Evolutionary conservation across 2,329 filamentous ascomycete species (phyloP).

Genomic region (Lecanicillium sp.): DNA sequence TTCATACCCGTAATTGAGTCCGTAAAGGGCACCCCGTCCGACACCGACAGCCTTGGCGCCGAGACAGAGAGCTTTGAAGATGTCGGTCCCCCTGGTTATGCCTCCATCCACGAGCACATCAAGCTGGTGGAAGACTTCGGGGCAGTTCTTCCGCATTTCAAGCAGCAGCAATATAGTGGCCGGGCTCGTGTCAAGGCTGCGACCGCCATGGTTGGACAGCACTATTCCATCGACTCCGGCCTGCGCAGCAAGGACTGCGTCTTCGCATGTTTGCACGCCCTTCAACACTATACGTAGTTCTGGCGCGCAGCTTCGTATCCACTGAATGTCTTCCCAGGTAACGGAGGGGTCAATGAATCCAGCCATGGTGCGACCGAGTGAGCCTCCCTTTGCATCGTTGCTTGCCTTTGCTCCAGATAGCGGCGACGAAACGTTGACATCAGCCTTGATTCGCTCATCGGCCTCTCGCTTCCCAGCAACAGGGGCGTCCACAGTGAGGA

Average conservation of each 20-base stretch:
- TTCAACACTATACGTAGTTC: constrained; percentile 56
- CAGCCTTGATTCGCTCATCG: constrained; percentile 37
- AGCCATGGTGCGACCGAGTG: constrained; percentile 48
- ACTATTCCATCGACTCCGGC: constrained; percentile 59
- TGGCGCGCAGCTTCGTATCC: constrained; percentile 43
- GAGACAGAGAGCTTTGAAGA: constrained; percentile 59
- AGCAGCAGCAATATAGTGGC: constrained; percentile 52
- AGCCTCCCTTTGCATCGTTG: constrained; percentile 47
- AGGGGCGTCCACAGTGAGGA: constrained; percentile 52
- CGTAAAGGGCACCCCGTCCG: constrained; percentile 53
- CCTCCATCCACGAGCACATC: constrained; percentile 61
- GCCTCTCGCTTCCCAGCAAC: constrained; percentile 48
- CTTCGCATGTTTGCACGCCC: constrained; percentile 59
- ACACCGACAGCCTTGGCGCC: constrained; percentile 58
- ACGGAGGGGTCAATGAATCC: constrained; percentile 49
- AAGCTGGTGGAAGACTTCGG: constrained; percentile 50
- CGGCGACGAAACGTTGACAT: constrained; percentile 37
- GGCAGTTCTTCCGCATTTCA: constrained; percentile 54
- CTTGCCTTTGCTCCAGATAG: constrained; percentile 41
- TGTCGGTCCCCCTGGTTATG: constrained; percentile 56
- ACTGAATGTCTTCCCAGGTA: constrained; percentile 62
- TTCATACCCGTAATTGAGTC: constrained; percentile 52
- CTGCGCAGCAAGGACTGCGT: constrained; percentile 53
- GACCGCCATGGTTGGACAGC: constrained; percentile 62
- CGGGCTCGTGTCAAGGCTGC: constrained; percentile 42